Conservation (phyloP, 1,284 basidiomycete genomes). For the Cutaneotrichosporon mucoides region DNA sequence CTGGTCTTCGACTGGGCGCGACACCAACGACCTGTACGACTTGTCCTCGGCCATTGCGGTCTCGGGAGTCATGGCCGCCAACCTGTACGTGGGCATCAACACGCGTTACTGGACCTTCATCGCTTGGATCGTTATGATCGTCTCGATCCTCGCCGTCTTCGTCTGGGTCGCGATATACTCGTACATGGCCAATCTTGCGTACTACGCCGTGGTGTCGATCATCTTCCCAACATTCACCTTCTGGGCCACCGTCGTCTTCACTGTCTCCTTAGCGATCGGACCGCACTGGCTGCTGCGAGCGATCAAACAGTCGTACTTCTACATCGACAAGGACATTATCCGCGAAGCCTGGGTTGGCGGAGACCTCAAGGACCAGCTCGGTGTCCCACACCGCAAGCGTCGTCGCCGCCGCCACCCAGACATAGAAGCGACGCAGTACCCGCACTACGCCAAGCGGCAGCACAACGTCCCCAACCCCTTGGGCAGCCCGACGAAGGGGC, state of each 20-base stretch:
- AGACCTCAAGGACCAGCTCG: slow-evolving; percentile 75
- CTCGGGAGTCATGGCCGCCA: slow-evolving; percentile 80
- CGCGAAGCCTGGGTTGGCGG: slow-evolving; percentile 83
- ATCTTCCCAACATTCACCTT: slow-evolving; percentile 75
- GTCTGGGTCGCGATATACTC: slow-evolving; percentile 85
- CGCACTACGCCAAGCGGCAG: slow-evolving; percentile 1
- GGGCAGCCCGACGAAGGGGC: background rate
- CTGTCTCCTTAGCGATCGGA: slow-evolving; percentile 67
- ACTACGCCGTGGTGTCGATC: slow-evolving; percentile 66
- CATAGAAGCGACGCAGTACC: background rate
- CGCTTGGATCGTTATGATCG: slow-evolving; percentile 72
- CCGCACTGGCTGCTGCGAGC: slow-evolving; percentile 37
- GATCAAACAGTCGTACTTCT: slow-evolving; percentile 33
- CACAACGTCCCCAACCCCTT: background rate
- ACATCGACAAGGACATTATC: slow-evolving; percentile 62
- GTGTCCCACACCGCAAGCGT: slow-evolving; percentile 53
- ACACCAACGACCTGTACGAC: slow-evolving; percentile 74
- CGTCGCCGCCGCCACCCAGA: slow-evolving; percentile 10
- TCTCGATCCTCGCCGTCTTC: slow-evolving; percentile 73
- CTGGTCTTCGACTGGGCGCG: slow-evolving; percentile 68
- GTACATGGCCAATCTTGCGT: slow-evolving; percentile 63
- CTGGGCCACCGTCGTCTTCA: slow-evolving; percentile 71
- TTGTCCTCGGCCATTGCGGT: slow-evolving; percentile 90
- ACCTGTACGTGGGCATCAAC: slow-evolving; percentile 81
- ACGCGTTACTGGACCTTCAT: slow-evolving; percentile 87